Percentiles rank a stretch among this genome's conserved stretches.
These are phyloP conservation scores for Moricandia arvensis DNA, from an alignment of 345 rosid genomes.

Conservation along the genomic window DNA sequence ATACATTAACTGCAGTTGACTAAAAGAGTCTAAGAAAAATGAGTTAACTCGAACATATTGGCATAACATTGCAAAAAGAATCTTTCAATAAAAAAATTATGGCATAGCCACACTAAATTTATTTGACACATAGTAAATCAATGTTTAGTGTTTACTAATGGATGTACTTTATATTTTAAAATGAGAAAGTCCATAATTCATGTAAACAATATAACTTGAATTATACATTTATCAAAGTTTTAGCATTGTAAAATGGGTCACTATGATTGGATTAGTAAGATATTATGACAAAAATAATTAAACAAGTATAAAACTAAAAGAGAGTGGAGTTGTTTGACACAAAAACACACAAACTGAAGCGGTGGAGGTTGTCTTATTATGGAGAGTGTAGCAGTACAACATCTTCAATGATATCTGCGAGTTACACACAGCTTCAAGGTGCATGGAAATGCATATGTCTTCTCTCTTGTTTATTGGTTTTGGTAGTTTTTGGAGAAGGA, in stretches of 20 bases:
- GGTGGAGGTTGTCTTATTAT: conserved; percentile 28
- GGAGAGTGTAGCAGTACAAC: conserved; percentile 18
- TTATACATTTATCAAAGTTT: too few relatives aligned
- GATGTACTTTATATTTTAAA: background rate
- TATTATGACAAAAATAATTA: background rate
- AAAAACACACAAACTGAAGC: conserved; percentile 7
- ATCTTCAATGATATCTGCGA: conserved; percentile 9
- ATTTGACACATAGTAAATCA: background rate
- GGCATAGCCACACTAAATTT: background rate
- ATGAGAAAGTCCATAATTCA: too few relatives aligned
- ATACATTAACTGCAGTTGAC: background rate
- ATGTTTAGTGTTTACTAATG: background rate
- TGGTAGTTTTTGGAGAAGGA: background rate
- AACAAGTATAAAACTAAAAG: background rate
- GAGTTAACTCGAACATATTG: too few relatives aligned
- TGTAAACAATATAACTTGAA: too few relatives aligned
- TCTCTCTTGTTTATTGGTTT: conserved; percentile 23
- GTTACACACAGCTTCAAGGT: conserved; percentile 20
- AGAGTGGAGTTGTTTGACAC: conserved; percentile 4
- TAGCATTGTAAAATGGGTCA: too few relatives aligned
- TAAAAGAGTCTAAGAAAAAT: too few relatives aligned
- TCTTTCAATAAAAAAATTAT: background rate
- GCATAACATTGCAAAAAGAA: background rate
- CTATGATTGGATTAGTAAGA: too few relatives aligned
- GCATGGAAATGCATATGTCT: conserved; percentile 27